Evolutionary conservation across 306 rosid species (phyloP).

Genomic region (Quercus gilva): DNA sequence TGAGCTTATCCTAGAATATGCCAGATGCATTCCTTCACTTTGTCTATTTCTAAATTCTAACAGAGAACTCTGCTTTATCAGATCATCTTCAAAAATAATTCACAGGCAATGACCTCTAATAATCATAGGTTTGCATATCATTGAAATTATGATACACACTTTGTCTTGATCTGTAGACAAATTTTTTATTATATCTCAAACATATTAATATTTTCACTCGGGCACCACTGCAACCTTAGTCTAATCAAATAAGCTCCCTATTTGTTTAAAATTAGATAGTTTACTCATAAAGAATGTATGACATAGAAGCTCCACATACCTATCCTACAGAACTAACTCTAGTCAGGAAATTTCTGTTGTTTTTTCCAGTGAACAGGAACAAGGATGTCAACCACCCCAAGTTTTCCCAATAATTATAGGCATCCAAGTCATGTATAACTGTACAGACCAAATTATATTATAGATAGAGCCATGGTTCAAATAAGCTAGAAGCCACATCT

Average conservation of each 20-base stretch:
- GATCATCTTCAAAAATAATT: not conserved
- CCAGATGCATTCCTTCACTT: not conserved
- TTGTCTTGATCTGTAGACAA: not conserved
- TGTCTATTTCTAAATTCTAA: not conserved
- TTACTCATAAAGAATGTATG: not conserved
- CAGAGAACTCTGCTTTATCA: not conserved
- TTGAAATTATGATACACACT: not conserved
- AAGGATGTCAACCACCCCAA: not conserved
- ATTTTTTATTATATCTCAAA: not conserved
- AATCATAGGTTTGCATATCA: not conserved
- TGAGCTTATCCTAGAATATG: not conserved
- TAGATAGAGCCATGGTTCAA: too few species aligned
- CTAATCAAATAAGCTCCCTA: not conserved
- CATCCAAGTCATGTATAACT: not conserved
- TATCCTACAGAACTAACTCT: too few species aligned
- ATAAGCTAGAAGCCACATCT: not conserved
- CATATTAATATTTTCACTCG: not conserved
- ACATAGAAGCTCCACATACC: too few species aligned
- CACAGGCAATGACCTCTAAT: not conserved
- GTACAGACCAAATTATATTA: too few species aligned
- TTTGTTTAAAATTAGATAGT: not conserved
- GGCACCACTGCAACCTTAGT: not conserved
- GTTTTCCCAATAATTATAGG: not conserved
- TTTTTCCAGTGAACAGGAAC: too few species aligned
- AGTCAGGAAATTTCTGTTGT: too few species aligned